phyloP scores from a whole-genome alignment of 768 basidiomycete species.

The Podaxis rugospora region DNA sequence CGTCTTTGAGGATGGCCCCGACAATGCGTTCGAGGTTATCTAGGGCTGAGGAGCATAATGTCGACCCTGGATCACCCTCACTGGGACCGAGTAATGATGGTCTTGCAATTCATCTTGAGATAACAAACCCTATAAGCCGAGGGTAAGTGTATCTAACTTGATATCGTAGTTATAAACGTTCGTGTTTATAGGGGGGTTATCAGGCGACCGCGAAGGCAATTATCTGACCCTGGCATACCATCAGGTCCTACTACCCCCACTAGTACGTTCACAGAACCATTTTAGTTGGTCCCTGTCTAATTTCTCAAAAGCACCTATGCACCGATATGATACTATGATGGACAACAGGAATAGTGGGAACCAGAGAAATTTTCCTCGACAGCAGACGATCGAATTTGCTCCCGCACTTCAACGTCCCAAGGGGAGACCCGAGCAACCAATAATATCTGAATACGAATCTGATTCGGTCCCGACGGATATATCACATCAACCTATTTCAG shows the following conservation, averaged over 20 bases:
- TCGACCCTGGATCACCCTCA: background rate
- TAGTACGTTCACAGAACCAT: conserved; percentile 21
- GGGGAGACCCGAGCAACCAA: conserved; percentile 16
- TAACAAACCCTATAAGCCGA: conserved; percentile 12
- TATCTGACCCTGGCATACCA: conserved; percentile 32
- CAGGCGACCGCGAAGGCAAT: conserved; percentile 22
- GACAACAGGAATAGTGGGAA: conserved; percentile 16
- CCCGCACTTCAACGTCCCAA: conserved; percentile 25
- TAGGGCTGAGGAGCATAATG: background rate
- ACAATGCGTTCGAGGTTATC: background rate
- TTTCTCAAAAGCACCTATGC: conserved; percentile 24
- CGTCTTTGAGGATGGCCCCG: background rate
- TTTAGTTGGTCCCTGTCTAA: background rate
- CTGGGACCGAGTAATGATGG: background rate
- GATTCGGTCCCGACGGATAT: conserved; percentile 1
- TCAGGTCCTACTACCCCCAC: conserved; percentile 30
- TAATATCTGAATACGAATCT: conserved; percentile 11
- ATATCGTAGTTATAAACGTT: background rate
- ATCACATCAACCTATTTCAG: background rate
- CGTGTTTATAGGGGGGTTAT: background rate
- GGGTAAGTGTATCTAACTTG: conserved; percentile 13
- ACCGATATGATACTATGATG: conserved; percentile 33
- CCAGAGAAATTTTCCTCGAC: conserved; percentile 27
- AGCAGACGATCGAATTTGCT: conserved; percentile 38
- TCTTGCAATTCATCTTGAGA: conserved; percentile 8